phyloP scores from a whole-genome alignment of 176 grass and related monocot genomes.

The Oryza glaberrima region DNA sequence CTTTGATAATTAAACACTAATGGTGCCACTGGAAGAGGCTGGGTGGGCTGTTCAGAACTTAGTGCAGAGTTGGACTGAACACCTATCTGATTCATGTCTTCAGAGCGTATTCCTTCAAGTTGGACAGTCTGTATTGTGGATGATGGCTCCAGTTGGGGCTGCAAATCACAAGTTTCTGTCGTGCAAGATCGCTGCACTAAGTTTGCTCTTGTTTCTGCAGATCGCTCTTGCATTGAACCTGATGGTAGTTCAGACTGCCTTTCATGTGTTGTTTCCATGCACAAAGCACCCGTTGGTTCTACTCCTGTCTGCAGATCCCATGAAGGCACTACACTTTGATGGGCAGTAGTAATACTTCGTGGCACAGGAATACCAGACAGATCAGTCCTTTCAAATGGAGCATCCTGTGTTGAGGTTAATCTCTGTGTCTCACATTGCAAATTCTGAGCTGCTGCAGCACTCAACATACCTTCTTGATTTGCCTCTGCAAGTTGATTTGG shows the following conservation, averaged over 20 bases:
- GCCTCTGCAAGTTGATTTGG: background rate
- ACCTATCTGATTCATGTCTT: conserved; percentile 35
- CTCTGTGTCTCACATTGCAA: background rate
- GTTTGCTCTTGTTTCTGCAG: conserved; percentile 23
- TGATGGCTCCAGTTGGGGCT: conserved; percentile 30
- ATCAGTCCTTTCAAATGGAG: conserved; percentile 20
- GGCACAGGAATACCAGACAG: background rate
- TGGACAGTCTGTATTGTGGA: conserved; percentile 21
- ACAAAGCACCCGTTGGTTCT: background rate
- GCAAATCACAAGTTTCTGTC: conserved; percentile 25
- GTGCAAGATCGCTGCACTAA: background rate
- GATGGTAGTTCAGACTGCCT: conserved; percentile 25
- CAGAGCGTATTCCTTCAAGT: conserved; percentile 39
- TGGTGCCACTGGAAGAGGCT: conserved; percentile 30
- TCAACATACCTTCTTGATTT: background rate
- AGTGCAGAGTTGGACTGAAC: conserved; percentile 18
- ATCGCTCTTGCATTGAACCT: conserved; percentile 32
- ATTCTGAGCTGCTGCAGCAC: background rate
- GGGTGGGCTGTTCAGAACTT: conserved; percentile 27
- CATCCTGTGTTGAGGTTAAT: background rate
- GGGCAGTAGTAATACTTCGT: background rate
- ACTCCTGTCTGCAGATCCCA: conserved; percentile 8
- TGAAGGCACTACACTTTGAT: conserved; percentile 16
- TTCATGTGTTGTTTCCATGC: conserved; percentile 1
- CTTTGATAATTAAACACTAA: conserved; percentile 32